Base-by-base conservation (phyloP, 257 asterid genomes). In the Solanum ahanhuiri region DNA sequence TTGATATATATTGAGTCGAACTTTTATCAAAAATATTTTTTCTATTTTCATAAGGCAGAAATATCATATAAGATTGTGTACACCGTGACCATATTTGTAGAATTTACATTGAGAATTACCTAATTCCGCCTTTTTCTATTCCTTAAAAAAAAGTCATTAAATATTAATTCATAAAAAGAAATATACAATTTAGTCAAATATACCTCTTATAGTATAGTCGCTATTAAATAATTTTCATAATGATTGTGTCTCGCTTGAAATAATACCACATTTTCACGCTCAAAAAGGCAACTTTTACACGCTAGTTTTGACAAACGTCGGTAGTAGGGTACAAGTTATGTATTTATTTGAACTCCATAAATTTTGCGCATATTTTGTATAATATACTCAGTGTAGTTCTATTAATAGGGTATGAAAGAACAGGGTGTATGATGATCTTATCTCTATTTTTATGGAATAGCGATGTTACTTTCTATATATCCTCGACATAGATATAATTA, bases 11-110 rank as follows among this genome's bases (percentile, higher is more conserved):
- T n/a, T 60, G 14, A 58, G 5, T 3, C 1, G 28, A 58, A 4
- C 0, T 0, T 20, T 22, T 20, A 63, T 63, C 15, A 2, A 2
- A 63, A n/a, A 11, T 0, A 10, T 1, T 7, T 1, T 60, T 1
- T 10, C 14, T 2, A 4, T n/a, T 9, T 60, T 9, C 9, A 9
- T 10, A 60, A 60, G 14, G 2, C 4, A 22, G 4, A 1, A 17
- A 22, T 60, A 14, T 14, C 18, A 48, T 48, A 14, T 2, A 60
- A 2, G 6, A 20, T 3, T 57, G 25, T 7, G 25, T 7, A 22
- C 5, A 8, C 63, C 6, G 12, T 1, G 12, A 60, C 5, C 28
- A 3, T 25, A 60, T 1, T 60, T 8, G 4, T 58, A 58, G 25
- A 60, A 60, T 60, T 54, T 22, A 22, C 30, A 9, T 0, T 7